Percentiles rank a stretch among this genome's conserved stretches.
Conservation (phyloP, 306 rosid genomes). For the Cucurbita moschata region DNA sequence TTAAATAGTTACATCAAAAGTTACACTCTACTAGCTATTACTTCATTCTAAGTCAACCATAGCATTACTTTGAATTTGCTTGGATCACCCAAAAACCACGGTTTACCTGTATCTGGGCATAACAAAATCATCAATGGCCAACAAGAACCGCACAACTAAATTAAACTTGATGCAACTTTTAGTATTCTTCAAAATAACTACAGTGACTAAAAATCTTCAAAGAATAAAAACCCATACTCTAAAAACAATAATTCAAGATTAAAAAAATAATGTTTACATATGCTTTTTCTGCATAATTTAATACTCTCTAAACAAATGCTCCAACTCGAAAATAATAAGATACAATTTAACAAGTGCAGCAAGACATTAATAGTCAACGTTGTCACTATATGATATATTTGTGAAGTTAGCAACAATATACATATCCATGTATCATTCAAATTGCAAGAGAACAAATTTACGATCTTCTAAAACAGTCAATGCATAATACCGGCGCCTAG, state of each 20-base stretch:
- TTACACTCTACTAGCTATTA: not conserved
- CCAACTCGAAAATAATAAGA: not conserved
- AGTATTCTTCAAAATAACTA: not conserved
- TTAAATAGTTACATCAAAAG: not conserved
- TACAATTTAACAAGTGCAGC: not conserved
- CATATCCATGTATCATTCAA: not conserved
- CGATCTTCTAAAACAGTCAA: not conserved
- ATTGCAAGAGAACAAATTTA: not conserved
- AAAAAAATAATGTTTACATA: not conserved
- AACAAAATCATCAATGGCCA: not conserved
- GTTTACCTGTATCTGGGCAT: not conserved
- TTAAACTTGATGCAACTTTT: not conserved
- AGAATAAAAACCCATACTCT: not conserved
- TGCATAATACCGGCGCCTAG: conserved; percentile 65
- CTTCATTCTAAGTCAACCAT: not conserved
- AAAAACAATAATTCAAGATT: not conserved
- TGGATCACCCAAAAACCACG: not conserved
- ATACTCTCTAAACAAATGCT: not conserved
- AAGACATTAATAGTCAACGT: not conserved
- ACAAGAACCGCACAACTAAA: not conserved
- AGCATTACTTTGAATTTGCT: not conserved
- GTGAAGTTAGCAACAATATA: not conserved
- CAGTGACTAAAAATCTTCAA: not conserved
- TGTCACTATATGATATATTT: not conserved
- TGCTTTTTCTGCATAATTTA: not conserved